Percentiles rank a stretch among this genome's conserved stretches.
Evolutionary conservation across 2,329 filamentous ascomycete genomes (phyloP).

Genomic region (Apiospora pterosperma): DNA sequence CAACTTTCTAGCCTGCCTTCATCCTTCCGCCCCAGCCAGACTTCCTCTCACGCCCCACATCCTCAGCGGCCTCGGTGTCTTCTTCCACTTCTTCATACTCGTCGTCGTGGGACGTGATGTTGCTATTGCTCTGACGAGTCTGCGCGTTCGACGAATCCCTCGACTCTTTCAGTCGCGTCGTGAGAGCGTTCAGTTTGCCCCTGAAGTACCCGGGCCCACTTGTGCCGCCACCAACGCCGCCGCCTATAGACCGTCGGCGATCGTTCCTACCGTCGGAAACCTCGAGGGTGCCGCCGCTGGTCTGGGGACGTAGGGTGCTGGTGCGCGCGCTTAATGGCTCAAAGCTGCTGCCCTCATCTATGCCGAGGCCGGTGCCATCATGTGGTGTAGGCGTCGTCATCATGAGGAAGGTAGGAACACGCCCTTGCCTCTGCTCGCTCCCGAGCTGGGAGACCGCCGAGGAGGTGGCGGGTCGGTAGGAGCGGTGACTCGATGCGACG

Average conservation of each 20-base stretch:
- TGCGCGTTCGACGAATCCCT: background rate
- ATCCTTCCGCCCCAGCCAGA: background rate
- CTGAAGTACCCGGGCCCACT: slow-evolving; percentile 25
- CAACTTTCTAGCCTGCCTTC: background rate
- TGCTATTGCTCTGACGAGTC: background rate
- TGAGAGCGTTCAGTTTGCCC: slow-evolving; percentile 31
- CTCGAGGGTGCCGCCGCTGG: slow-evolving; percentile 14
- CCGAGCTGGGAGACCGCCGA: slow-evolving; percentile 17
- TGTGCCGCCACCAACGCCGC: slow-evolving; percentile 12
- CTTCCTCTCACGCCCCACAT: background rate
- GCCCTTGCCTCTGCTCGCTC: slow-evolving; percentile 22
- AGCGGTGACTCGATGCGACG: slow-evolving; percentile 43
- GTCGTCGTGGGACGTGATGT: background rate
- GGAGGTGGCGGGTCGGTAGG: slow-evolving; percentile 28
- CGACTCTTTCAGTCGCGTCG: slow-evolving; percentile 21
- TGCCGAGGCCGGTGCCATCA: slow-evolving; percentile 16
- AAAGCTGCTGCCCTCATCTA: slow-evolving; percentile 7
- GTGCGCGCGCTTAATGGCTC: slow-evolving; percentile 8
- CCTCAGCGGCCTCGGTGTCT: background rate
- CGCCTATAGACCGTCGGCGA: slow-evolving; percentile 22
- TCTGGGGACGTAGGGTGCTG: slow-evolving; percentile 17
- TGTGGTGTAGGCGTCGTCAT: slow-evolving; percentile 45
- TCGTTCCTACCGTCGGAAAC: background rate
- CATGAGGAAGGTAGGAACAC: slow-evolving; percentile 38
- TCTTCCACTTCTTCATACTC: background rate